Conservation (phyloP, 164 flowering plant species). For the Vitis labrusca region DNA sequence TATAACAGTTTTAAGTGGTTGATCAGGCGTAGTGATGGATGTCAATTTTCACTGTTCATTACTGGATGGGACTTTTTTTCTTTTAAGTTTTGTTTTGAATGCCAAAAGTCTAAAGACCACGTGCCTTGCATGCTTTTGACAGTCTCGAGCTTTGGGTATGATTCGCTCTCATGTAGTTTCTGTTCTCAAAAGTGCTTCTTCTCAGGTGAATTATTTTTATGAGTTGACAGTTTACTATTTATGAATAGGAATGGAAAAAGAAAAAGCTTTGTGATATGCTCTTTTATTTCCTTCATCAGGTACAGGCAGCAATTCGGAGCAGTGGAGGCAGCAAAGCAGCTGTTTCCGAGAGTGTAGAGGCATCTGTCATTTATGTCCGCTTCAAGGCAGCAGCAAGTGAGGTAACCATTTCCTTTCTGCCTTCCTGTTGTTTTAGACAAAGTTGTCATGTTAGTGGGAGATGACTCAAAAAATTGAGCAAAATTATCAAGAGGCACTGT, state of each 20-base stretch:
- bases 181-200: conserved; percentile 82
- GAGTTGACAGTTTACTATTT: not conserved
- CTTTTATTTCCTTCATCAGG: conserved; percentile 45
- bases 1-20: not conserved
- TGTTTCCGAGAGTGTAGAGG: conserved; percentile 90
- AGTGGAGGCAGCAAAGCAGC: conserved; percentile 56
- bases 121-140: conserved; percentile 18
- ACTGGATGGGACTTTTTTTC: not conserved
- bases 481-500: too few relatives aligned
- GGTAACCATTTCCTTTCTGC: conserved; percentile 38
- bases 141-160: conserved; percentile 94
- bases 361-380: conserved; percentile 90
- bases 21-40: not conserved
- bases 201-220: conserved; percentile 57
- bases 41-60: not conserved
- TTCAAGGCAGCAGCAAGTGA: conserved; percentile 96
- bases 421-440: not conserved
- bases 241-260: not conserved
- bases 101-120: not conserved
- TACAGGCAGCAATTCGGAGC: conserved; percentile 61
- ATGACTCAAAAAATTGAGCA: not conserved
- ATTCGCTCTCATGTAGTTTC: conserved; percentile 84
- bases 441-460: not conserved
- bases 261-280: not conserved
- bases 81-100: conserved; percentile 3